Conservation (phyloP, 1,284 basidiomycete genomes). For the Sparassis latifolia region DNA sequence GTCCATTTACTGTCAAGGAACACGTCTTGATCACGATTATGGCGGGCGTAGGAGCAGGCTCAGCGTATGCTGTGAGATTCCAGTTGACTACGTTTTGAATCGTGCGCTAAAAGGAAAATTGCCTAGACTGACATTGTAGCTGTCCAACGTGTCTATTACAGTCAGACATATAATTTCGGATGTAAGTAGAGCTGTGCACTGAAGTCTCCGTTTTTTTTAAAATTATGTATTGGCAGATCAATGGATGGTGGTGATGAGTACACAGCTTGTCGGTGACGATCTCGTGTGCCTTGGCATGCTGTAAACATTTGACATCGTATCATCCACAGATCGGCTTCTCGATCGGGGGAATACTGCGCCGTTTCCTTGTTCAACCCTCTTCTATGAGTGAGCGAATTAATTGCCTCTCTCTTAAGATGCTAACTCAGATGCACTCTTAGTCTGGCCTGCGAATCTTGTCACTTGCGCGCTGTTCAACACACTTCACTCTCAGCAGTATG, state of each 20-base stretch:
- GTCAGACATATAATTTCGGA: conserved; percentile 35
- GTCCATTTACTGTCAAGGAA: conserved; percentile 70
- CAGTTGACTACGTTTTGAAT: not conserved
- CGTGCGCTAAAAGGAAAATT: not conserved
- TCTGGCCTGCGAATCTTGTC: conserved; percentile 70
- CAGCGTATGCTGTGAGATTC: conserved; percentile 47
- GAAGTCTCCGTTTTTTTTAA: not conserved
- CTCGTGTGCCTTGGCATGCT: not conserved
- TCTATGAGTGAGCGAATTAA: conserved; percentile 52
- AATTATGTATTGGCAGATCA: conserved; percentile 42
- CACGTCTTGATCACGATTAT: conserved; percentile 72
- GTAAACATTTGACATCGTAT: not conserved
- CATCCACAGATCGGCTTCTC: conserved; percentile 49
- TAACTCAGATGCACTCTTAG: conserved; percentile 21
- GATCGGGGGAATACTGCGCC: conserved; percentile 54
- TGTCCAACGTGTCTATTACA: conserved; percentile 55
- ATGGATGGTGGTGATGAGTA: conserved; percentile 48
- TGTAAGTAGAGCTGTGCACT: conserved; percentile 35
- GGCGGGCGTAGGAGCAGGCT: conserved; percentile 58
- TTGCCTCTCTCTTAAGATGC: conserved; percentile 1
- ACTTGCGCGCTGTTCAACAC: conserved; percentile 55
- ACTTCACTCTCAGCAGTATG: conserved; percentile 46
- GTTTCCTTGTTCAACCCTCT: conserved; percentile 70
- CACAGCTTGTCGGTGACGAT: conserved; percentile 38
- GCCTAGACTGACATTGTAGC: conserved; percentile 53